Percentiles rank a stretch among this genome's conserved stretches.
phyloP scores from a whole-genome alignment of 2,329 filamentous ascomycete species.

The Xylaria sp. region DNA sequence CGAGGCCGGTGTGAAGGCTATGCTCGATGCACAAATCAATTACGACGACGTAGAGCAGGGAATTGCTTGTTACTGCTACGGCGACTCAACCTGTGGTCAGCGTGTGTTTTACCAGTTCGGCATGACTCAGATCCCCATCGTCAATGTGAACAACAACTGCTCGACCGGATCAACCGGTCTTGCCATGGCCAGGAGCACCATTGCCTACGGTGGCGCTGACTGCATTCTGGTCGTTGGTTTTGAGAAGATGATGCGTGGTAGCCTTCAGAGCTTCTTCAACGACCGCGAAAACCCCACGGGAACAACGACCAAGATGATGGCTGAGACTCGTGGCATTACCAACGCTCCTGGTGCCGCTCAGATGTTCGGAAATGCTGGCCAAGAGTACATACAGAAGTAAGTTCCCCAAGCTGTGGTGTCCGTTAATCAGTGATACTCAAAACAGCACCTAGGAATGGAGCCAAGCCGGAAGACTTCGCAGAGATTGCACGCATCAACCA shows the following conservation, averaged over 20 bases:
- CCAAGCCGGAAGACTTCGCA: conserved; percentile 85
- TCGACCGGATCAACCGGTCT: conserved; percentile 93
- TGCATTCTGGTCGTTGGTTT: conserved; percentile 94
- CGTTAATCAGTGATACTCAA: conserved; percentile 33
- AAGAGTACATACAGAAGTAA: conserved; percentile 94
- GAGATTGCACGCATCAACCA: conserved; percentile 96
- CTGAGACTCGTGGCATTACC: conserved; percentile 79
- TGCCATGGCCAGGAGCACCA: conserved; percentile 82
- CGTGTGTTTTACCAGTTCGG: conserved; percentile 99
- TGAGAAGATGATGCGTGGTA: conserved; percentile 98
- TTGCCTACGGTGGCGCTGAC: conserved; percentile 82
- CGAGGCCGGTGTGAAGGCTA: conserved; percentile 89
- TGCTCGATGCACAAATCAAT: conserved; percentile 87
- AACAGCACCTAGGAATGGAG: conserved; percentile 73
- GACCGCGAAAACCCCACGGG: conserved; percentile 84
- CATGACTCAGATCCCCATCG: conserved; percentile 95
- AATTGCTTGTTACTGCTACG: conserved; percentile 97
- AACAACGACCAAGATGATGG: conserved; percentile 81
- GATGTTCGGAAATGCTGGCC: conserved; percentile 93
- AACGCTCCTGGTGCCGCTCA: conserved; percentile 89
- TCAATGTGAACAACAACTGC: conserved; percentile 99
- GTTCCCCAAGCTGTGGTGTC: conserved; percentile 40
- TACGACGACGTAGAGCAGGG: conserved; percentile 97
- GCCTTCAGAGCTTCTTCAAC: conserved; percentile 82
- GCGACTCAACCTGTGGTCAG: conserved; percentile 93